These are phyloP conservation scores for Solanum pimpinellifolium DNA, from an alignment of 257 asterid genomes.

Conservation along the genomic window DNA sequence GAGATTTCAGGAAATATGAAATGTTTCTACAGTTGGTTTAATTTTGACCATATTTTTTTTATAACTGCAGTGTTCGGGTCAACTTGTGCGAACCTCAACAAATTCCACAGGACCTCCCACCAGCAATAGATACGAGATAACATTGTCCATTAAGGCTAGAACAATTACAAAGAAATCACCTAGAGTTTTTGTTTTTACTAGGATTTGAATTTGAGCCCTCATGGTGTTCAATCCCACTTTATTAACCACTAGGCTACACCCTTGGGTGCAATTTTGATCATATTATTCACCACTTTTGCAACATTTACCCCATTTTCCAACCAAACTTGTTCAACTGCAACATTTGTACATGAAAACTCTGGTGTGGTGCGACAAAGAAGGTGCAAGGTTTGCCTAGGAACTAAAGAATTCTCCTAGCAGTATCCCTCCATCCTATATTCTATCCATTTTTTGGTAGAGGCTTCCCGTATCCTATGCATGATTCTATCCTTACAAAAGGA, in stretches of 20 bases:
- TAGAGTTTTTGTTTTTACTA: background rate
- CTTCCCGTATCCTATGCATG: background rate
- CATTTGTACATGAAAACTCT: background rate
- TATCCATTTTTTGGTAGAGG: background rate
- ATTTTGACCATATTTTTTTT: background rate
- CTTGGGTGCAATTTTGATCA: background rate
- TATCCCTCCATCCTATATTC: background rate
- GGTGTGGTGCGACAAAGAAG: background rate
- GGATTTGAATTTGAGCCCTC: background rate
- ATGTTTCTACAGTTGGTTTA: background rate
- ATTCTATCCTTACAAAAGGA: background rate
- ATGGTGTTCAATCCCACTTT: background rate
- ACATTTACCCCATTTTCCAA: background rate
- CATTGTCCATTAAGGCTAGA: background rate
- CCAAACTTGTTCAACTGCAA: background rate
- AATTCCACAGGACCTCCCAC: background rate
- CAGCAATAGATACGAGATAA: background rate
- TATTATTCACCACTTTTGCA: background rate
- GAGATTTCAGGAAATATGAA: background rate
- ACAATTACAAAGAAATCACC: background rate
- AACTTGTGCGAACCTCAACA: background rate
- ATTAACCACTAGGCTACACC: background rate
- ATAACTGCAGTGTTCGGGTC: background rate
- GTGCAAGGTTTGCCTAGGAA: background rate
- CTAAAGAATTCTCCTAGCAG: background rate